phyloP scores from a whole-genome alignment of 495 filamentous ascomycete genomes.

The Lophium mytilinum region DNA sequence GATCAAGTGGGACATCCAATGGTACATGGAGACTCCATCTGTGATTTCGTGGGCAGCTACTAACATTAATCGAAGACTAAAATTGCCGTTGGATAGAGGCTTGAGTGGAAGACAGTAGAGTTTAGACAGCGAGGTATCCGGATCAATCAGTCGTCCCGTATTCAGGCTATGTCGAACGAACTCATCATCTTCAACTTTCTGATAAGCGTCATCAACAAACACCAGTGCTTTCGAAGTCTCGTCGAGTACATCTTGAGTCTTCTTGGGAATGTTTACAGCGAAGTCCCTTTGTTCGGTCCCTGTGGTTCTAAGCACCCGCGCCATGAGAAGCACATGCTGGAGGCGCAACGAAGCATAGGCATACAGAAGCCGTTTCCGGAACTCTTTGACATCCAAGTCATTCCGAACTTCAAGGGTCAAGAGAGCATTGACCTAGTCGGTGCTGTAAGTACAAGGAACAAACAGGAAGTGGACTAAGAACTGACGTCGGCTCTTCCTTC shows the following conservation, averaged over 20 bases:
- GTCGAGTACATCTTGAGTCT: slow-evolving; percentile 11
- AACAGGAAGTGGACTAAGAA: no score
- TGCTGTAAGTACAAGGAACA: no score
- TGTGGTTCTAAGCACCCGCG: slow-evolving; percentile 12
- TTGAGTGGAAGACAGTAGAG: slow-evolving; percentile 29
- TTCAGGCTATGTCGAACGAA: slow-evolving; percentile 31
- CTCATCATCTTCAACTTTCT: slow-evolving; percentile 24
- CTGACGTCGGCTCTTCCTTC: slow-evolving; percentile 24
- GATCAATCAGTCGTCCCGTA: slow-evolving; percentile 27
- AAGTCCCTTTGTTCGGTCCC: slow-evolving; percentile 9
- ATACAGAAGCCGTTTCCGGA: slow-evolving; percentile 25
- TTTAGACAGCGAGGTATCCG: slow-evolving; percentile 23
- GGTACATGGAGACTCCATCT: slow-evolving; percentile 30
- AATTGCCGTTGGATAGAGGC: slow-evolving; percentile 11
- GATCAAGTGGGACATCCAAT: slow-evolving; percentile 31
- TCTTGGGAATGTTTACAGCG: slow-evolving; percentile 18
- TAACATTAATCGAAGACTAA: slow-evolving; percentile 19
- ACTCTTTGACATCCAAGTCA: slow-evolving; percentile 9
- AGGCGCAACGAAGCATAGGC: slow-evolving; percentile 30
- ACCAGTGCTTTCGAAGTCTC: slow-evolving; percentile 17
- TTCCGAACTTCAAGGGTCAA: slow-evolving; percentile 19
- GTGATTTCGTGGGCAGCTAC: slow-evolving; percentile 29
- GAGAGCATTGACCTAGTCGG: slow-evolving; percentile 9
- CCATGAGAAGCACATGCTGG: slow-evolving; percentile 30
- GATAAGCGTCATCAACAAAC: slow-evolving; percentile 29